Conservation (phyloP, 805 yeast species). For the Metschnikowia lachancei region DNA sequence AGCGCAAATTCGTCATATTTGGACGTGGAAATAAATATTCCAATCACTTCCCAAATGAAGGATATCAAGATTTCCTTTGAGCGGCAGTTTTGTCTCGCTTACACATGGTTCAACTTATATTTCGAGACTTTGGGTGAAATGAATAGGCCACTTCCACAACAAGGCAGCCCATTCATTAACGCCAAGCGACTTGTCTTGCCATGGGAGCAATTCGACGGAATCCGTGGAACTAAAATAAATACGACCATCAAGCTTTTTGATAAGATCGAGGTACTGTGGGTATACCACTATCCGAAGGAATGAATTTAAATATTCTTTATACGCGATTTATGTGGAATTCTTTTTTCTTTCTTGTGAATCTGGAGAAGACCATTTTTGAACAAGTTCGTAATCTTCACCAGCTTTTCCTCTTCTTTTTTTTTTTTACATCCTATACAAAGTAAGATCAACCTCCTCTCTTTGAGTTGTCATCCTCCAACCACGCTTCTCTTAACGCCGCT, state of each 20-base stretch:
- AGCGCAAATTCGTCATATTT: slow-evolving; percentile 7
- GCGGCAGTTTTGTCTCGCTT: slow-evolving; percentile 18
- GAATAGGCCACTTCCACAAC: slow-evolving; percentile 11
- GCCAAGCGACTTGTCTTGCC: slow-evolving; percentile 8
- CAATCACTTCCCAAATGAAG: slow-evolving; percentile 8
- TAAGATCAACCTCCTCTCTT: slow-evolving; percentile 26
- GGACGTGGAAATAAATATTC: slow-evolving; percentile 9
- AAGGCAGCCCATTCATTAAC: neutral
- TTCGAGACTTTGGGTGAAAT: slow-evolving; percentile 22
- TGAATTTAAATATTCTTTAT: neutral
- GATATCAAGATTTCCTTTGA: slow-evolving; percentile 21
- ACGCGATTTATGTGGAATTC: neutral
- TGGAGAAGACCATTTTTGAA: neutral
- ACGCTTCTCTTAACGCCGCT: slow-evolving; percentile 26
- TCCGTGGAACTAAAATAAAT: slow-evolving; percentile 54
- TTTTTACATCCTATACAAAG: neutral
- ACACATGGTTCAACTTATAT: slow-evolving; percentile 31
- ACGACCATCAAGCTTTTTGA: slow-evolving; percentile 53
- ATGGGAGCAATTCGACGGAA: slow-evolving; percentile 61
- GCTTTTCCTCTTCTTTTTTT: neutral
- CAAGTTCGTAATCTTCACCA: neutral
- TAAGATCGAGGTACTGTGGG: slow-evolving; percentile 43
- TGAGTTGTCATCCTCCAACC: slow-evolving; percentile 28
- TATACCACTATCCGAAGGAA: slow-evolving; percentile 6
- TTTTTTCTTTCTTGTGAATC: neutral